phyloP scores from a whole-genome alignment of 495 filamentous ascomycete genomes.

The Aspergillus ellipticus region DNA sequence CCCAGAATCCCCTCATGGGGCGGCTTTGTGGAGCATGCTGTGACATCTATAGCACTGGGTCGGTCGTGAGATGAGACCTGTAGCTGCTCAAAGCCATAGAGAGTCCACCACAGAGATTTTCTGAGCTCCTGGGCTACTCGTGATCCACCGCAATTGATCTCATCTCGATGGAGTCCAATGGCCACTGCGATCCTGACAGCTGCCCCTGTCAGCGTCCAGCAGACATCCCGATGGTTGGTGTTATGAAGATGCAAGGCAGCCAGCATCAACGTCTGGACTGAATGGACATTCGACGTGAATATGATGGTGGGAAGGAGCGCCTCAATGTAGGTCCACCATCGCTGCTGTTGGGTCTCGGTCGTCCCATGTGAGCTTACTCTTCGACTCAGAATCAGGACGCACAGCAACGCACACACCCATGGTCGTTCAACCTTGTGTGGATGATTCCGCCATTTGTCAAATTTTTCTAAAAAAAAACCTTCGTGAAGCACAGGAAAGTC shows the following conservation, averaged over 20 bases:
- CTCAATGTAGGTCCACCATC: background rate
- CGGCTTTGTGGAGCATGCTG: background rate
- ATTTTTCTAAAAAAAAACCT: background rate
- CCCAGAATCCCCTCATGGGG: background rate
- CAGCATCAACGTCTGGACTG: background rate
- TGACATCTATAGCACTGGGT: background rate
- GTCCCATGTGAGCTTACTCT: background rate
- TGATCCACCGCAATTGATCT: background rate
- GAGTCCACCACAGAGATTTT: background rate
- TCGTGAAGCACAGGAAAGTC: background rate
- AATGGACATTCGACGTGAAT: background rate
- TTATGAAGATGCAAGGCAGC: background rate
- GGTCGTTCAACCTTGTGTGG: background rate
- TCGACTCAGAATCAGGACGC: background rate
- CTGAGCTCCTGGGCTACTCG: background rate
- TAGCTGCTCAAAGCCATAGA: background rate
- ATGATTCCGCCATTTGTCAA: background rate
- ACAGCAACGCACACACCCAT: background rate
- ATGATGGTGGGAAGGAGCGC: background rate
- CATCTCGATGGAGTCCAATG: background rate
- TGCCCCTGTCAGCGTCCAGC: background rate
- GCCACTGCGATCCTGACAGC: background rate
- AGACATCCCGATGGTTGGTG: background rate
- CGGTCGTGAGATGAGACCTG: background rate
- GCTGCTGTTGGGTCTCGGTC: background rate